Base-by-base conservation (phyloP, 2,329 filamentous ascomycete species). In the Phoma sp. region DNA sequence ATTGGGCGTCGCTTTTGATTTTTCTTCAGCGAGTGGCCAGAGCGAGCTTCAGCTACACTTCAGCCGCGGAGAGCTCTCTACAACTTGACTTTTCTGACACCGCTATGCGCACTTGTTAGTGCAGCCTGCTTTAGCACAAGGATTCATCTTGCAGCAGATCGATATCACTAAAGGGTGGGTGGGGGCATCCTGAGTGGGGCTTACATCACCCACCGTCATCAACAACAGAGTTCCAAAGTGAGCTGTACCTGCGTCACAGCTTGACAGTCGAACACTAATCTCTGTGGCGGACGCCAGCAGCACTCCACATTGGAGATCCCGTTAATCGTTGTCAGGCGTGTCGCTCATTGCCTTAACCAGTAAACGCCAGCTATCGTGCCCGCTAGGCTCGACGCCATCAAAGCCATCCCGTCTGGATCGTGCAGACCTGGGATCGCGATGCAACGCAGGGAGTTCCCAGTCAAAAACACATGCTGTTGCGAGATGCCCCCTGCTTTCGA, bases 341-440 rank as follows among this genome's bases (percentile, higher is more conserved):
- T 59, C 56, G 55, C 57, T 65, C 65, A 63, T 59, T 70, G 53
- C 68, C 65, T 48, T 47, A 67, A 65, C 34, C 42, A 61, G 65
- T 36, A 53, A 47, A 56, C 59, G 57, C 61, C 57, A 66, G 57
- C 65, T 61, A 61, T 68, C 62, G 65, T 64, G 63, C 57, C 69
- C 63, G 63, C 63, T 68, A 65, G 65, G 53, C 57, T 62, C 47
- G 58, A 68, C 69, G 65, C 68, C 67, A 64, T 56, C 57, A 61
- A 67, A 72, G 69, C 69, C 68, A 59, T 62, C 67, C 68, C 67
- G 64, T 61, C 65, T 66, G 65, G 64, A 65, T 68, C 65, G 61
- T 65, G 67, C 68, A 65, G 65, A 65, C 66, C 64, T 57, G 42
- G 48, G 45, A 63, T 61, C 56, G 50, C 59, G 60, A 65, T 67